phyloP scores from a whole-genome alignment of 2,329 filamentous ascomycete species.

The Ceratocystis cacaofunesta region DNA sequence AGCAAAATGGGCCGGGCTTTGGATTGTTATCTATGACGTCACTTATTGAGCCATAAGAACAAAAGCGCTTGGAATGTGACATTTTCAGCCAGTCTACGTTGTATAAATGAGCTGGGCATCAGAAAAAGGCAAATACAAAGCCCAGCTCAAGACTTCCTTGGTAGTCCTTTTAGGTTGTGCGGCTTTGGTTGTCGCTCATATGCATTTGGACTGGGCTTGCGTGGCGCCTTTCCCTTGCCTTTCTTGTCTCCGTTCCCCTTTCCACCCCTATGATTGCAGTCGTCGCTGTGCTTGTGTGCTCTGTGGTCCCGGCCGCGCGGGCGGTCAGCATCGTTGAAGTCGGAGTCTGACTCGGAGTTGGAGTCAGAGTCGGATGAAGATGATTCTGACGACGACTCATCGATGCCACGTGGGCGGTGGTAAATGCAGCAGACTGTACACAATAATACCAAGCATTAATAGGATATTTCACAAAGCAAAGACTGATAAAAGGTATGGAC shows the following conservation, averaged over 20 bases:
- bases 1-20: no score
- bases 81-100: no score
- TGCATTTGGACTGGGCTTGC: conserved; percentile 57
- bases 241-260: conserved; percentile 24
- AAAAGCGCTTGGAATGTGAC: no score
- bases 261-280: conserved; percentile 22
- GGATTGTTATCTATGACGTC: no score
- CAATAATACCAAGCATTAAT: not conserved
- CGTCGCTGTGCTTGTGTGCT: not conserved
- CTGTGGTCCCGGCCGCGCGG: conserved; percentile 18
- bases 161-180: conserved; percentile 3
- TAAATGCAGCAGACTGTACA: conserved; percentile 92
- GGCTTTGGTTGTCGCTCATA: conserved; percentile 53
- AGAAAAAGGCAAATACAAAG: not conserved
- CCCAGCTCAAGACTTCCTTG: not conserved
- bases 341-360: conserved; percentile 21
- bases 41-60: no score
- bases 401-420: conserved; percentile 66
- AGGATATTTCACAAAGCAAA: not conserved
- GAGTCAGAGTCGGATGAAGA: conserved; percentile 35
- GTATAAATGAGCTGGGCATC: not conserved
- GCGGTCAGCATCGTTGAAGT: conserved; percentile 23
- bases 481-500: conserved; percentile 17
- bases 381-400: conserved; percentile 57
- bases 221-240: conserved; percentile 29